A percentile compares a stretch with the other conserved stretches of the same genome.
Conservation (phyloP, 2,329 filamentous ascomycete species). For the Mariannaea sp. region DNA sequence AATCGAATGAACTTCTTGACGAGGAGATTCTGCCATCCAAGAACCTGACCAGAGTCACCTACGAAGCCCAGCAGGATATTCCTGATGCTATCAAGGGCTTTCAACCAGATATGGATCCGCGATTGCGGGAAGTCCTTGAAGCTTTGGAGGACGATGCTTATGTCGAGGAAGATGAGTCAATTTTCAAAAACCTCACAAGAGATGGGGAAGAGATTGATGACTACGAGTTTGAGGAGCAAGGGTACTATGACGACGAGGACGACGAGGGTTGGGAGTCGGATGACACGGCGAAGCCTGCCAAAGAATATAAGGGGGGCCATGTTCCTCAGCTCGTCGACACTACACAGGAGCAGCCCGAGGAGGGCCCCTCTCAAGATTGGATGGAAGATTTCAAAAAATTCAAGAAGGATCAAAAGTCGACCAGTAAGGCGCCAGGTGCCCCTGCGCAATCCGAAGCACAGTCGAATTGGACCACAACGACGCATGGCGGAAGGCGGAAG, state of each 20-base stretch:
- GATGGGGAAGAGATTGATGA: slow-evolving; percentile 76
- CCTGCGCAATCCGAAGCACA: slow-evolving; percentile 66
- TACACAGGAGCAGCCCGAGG: slow-evolving; percentile 56
- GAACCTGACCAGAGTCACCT: slow-evolving; percentile 75
- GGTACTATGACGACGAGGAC: slow-evolving; percentile 58
- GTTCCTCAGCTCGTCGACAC: slow-evolving; percentile 55
- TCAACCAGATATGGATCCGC: slow-evolving; percentile 96
- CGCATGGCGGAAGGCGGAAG: slow-evolving; percentile 81
- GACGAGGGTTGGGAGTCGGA: slow-evolving; percentile 96
- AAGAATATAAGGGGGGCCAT: slow-evolving; percentile 57
- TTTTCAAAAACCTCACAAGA: slow-evolving; percentile 76
- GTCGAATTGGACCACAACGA: slow-evolving; percentile 75
- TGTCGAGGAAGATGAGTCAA: slow-evolving; percentile 84
- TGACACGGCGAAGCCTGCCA: slow-evolving; percentile 78
- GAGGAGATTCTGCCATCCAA: slow-evolving; percentile 79
- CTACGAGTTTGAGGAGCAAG: slow-evolving; percentile 75
- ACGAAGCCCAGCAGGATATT: slow-evolving; percentile 91
- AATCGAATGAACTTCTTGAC: slow-evolving; percentile 65
- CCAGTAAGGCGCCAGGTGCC: slow-evolving; percentile 47
- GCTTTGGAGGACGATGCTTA: slow-evolving; percentile 95
- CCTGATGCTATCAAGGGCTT: slow-evolving; percentile 92
- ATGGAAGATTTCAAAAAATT: slow-evolving; percentile 92
- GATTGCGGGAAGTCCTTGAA: slow-evolving; percentile 87
- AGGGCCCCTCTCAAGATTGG: slow-evolving; percentile 78
- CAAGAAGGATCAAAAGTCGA: slow-evolving; percentile 74